These are phyloP conservation scores for Pseudocohnilembus persalinus DNA, from an alignment of 169 alveolate genomes.

Conservation along the genomic window DNA sequence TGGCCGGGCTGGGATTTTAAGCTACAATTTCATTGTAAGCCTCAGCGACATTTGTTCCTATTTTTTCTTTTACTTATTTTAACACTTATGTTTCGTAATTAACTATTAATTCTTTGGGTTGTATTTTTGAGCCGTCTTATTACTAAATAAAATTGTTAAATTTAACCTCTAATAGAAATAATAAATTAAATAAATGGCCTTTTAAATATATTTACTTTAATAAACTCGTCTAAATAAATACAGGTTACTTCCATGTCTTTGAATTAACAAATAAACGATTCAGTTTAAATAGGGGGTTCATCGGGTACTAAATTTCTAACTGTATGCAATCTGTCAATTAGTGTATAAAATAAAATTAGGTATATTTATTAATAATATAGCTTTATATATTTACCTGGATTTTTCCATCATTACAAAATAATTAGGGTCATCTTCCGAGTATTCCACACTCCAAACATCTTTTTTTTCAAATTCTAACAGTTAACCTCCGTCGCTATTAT, in stretches of 20 bases:
- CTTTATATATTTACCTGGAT: conserved; percentile 43
- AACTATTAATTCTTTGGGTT: conserved; percentile 73
- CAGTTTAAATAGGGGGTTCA: conserved; percentile 84
- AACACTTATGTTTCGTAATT: conserved; percentile 85
- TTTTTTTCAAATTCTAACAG: conserved; percentile 82
- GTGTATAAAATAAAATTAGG: too few species aligned
- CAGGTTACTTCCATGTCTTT: conserved; percentile 87
- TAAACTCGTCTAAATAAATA: conserved; percentile 84
- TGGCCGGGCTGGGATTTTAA: conserved; percentile 83
- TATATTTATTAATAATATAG: too few species aligned
- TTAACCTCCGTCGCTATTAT: conserved; percentile 53
- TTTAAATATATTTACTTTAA: conserved; percentile 49
- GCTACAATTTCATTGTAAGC: conserved; percentile 81
- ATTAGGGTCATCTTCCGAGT: conserved; percentile 88
- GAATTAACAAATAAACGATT: conserved; percentile 88
- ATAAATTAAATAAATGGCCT: too few species aligned
- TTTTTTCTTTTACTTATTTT: conserved; percentile 87
- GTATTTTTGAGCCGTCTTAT: not conserved
- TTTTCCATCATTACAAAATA: conserved; percentile 86
- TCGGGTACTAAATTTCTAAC: conserved; percentile 77
- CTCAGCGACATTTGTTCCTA: conserved; percentile 77
- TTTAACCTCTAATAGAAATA: too few species aligned
- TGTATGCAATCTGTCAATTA: conserved; percentile 59
- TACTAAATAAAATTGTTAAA: too few species aligned
- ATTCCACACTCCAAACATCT: conserved; percentile 88